Evolutionary conservation across 2,329 filamentous ascomycete species (phyloP).

Genomic region (Phyllosticta ampelicida): DNA sequence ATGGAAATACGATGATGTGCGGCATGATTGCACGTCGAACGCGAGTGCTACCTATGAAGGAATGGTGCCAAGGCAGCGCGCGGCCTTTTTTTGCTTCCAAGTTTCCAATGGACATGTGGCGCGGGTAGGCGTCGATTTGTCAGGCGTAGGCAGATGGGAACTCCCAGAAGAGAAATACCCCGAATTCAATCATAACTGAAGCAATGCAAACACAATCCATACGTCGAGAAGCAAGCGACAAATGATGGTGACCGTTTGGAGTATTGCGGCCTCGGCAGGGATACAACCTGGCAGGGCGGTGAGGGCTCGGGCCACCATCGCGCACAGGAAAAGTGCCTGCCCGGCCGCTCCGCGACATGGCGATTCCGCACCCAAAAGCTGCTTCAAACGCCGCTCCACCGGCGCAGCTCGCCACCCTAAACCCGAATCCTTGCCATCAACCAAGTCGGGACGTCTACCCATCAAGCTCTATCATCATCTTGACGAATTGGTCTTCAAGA

Average conservation of each 20-base stretch:
- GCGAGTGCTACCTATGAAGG: background rate
- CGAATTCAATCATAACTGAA: background rate
- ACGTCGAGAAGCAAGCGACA: background rate
- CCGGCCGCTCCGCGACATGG: background rate
- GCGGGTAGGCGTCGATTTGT: background rate
- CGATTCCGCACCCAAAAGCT: background rate
- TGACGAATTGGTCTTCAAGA: background rate
- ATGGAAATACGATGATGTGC: background rate
- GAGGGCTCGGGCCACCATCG: background rate
- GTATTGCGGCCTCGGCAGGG: too few species aligned
- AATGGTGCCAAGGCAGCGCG: background rate
- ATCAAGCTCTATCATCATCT: background rate
- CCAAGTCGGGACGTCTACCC: background rate
- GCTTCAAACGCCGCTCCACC: background rate
- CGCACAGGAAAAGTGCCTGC: background rate
- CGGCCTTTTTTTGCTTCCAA: background rate
- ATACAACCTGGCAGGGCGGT: background rate
- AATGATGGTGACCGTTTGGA: too few species aligned
- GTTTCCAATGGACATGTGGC: background rate
- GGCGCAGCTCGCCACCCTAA: background rate
- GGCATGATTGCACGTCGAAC: conserved; percentile 5
- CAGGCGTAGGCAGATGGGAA: background rate
- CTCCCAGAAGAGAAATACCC: background rate
- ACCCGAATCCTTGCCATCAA: background rate
- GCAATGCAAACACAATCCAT: background rate